A percentile compares a stretch with the other conserved stretches of the same genome.
Evolutionary conservation across 2,329 filamentous ascomycete genomes (phyloP).

Genomic region (Sporothrix pseudoabietina): DNA sequence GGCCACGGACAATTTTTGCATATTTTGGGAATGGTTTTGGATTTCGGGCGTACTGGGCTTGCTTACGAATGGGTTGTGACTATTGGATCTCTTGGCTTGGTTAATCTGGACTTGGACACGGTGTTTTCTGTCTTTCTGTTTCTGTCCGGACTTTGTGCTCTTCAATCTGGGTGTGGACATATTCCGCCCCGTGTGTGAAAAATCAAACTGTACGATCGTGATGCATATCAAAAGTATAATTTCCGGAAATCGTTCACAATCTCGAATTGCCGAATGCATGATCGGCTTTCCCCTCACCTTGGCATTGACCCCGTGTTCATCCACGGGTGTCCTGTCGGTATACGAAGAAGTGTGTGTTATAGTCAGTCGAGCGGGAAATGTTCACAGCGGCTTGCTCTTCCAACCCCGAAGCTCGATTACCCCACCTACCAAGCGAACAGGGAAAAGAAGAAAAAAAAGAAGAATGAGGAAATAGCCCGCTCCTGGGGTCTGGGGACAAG

Average conservation of each 20-base stretch:
- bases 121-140: not conserved
- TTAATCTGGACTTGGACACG: not conserved
- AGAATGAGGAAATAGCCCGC: not conserved
- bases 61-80: not conserved
- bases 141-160: not conserved
- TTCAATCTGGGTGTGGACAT: not conserved
- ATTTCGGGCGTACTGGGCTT: not conserved
- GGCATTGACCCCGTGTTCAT: not conserved
- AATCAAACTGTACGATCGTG: constrained; percentile 16
- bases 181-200: not conserved
- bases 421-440: not conserved
- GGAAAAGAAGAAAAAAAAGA: too few relatives aligned
- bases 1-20: not conserved
- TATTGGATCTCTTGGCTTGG: not conserved
- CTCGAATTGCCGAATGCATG: not conserved
- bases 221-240: not conserved
- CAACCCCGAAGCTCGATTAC: not conserved
- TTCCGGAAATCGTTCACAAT: not conserved
- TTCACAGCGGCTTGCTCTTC: not conserved
- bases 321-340: not conserved
- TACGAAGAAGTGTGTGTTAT: not conserved
- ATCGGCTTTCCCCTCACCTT: not conserved
- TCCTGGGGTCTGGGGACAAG: too few relatives aligned
- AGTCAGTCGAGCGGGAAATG: constrained; percentile 6
- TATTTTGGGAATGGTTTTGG: not conserved